These are phyloP conservation scores for Skeletonema tropicum DNA, from an alignment of 108 stramenopile genomes.

Conservation along the genomic window DNA sequence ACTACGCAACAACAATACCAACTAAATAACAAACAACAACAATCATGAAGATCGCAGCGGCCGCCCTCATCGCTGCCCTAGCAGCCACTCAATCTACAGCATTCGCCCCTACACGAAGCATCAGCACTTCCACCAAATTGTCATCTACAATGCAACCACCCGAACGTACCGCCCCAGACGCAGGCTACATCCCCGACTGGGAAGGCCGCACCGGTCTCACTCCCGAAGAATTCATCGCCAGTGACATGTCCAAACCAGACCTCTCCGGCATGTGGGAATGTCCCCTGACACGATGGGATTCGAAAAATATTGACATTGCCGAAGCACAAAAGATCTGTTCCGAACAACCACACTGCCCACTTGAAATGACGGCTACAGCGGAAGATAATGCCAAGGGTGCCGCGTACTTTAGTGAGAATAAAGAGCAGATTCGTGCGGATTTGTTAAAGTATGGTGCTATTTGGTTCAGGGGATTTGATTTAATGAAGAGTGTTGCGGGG, in stretches of 20 bases:
- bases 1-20: background rate
- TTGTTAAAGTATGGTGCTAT: constrained; percentile 81
- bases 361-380: constrained; percentile 65
- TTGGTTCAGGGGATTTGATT: constrained; percentile 90
- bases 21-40: background rate
- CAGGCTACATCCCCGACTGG: constrained; percentile 81
- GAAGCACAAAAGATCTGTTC: constrained; percentile 63
- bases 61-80: constrained; percentile 51
- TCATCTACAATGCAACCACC: constrained; percentile 32
- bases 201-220: constrained; percentile 66
- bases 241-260: constrained; percentile 75
- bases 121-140: background rate
- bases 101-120: constrained; percentile 43
- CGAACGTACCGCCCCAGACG: constrained; percentile 71
- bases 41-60: constrained; percentile 57
- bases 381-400: constrained; percentile 73
- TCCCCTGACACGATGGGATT: constrained; percentile 87
- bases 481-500: constrained; percentile 76
- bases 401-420: constrained; percentile 69
- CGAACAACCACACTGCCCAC: constrained; percentile 59
- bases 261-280: constrained; percentile 87
- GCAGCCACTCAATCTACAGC: constrained; percentile 37
- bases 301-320: constrained; percentile 67
- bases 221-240: constrained; percentile 72
- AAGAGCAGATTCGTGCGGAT: constrained; percentile 62